phyloP scores from a whole-genome alignment of 2,329 filamentous ascomycete genomes.

The Ramularia endophylla region DNA sequence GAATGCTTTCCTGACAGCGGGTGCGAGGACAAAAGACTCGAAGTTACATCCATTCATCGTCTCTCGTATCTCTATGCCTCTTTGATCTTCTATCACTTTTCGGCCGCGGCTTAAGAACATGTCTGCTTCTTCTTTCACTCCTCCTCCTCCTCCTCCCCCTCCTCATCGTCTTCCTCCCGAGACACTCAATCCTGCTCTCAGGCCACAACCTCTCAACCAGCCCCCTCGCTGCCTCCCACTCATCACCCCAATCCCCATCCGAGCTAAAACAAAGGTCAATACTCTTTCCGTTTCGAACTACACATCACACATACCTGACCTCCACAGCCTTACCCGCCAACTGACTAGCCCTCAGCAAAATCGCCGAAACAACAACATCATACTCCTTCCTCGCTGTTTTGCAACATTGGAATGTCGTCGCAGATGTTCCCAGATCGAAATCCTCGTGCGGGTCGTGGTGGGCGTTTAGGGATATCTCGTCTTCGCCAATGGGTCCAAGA shows the following conservation, averaged over 20 bases:
- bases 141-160: no score
- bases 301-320: not conserved
- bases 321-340: not conserved
- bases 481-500: not conserved
- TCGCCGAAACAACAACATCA: slow-evolving; percentile 1
- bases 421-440: not conserved
- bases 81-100: no score
- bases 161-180: no score
- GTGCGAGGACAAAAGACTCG: no score
- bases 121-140: no score
- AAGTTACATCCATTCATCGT: no score
- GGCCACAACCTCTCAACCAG: slow-evolving; percentile 1
- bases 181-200: no score
- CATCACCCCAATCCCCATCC: not conserved
- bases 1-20: no score
- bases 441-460: not conserved
- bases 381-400: slow-evolving; percentile 5
- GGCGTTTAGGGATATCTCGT: not conserved
- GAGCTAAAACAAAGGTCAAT: not conserved
- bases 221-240: not conserved
- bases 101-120: no score
- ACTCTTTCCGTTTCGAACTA: not conserved
- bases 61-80: no score
- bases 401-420: slow-evolving; percentile 1
- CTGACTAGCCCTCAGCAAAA: slow-evolving; percentile 2